phyloP scores from a whole-genome alignment of 2,329 filamentous ascomycete genomes.

The Colletotrichum eleusines region DNA sequence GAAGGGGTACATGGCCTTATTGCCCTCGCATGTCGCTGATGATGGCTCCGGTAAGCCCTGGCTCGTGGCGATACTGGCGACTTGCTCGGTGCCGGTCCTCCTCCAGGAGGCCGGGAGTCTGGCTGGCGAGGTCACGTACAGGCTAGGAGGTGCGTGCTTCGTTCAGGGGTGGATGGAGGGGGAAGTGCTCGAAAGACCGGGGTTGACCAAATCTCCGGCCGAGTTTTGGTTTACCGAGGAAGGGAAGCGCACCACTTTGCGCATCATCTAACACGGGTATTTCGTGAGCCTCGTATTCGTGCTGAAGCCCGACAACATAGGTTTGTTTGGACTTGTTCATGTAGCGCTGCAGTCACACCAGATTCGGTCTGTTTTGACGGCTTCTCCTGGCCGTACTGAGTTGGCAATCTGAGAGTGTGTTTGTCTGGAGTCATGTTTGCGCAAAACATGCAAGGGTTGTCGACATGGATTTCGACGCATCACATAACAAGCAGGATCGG shows the following conservation, averaged over 20 bases:
- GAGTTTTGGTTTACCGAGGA: not conserved
- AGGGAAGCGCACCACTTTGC: not conserved
- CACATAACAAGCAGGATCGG: no score
- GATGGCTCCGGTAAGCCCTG: not conserved
- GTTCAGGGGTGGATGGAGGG: slow-evolving; percentile 18
- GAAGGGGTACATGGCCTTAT: not conserved
- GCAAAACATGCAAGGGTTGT: not conserved
- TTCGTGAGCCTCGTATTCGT: not conserved
- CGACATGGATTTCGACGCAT: no score
- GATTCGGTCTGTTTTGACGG: not conserved
- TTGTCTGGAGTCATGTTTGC: not conserved
- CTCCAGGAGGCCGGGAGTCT: not conserved
- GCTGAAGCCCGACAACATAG: not conserved
- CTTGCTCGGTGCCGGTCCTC: slow-evolving; percentile 4
- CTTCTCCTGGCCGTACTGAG: not conserved
- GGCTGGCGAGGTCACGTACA: not conserved
- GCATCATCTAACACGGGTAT: not conserved
- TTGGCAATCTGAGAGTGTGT: not conserved
- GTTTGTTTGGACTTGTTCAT: not conserved
- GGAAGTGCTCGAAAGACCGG: not conserved
- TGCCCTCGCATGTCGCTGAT: not conserved
- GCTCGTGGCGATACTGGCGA: not conserved
- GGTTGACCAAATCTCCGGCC: not conserved
- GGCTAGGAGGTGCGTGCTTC: not conserved
- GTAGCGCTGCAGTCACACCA: not conserved